Evolutionary conservation across 257 asterid species (phyloP).

Genomic region (Plectranthus barbatus): DNA sequence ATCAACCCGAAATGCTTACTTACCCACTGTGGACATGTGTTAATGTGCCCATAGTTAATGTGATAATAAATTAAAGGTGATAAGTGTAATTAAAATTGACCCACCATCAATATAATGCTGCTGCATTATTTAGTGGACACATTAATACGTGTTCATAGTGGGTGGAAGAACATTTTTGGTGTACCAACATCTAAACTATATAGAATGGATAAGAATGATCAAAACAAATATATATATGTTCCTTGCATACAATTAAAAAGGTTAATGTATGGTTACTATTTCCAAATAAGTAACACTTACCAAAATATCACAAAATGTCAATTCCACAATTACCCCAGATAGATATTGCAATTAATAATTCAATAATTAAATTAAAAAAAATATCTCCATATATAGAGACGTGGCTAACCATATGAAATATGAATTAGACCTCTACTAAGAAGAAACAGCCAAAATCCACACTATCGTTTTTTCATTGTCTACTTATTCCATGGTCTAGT

Average conservation of each 20-base stretch:
- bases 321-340: neutral
- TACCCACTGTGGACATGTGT: too few relatives aligned
- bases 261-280: neutral
- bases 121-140: too few relatives aligned
- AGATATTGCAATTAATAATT: neutral
- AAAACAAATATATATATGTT: too few relatives aligned
- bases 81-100: too few relatives aligned
- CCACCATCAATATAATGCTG: too few relatives aligned
- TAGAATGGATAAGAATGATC: neutral
- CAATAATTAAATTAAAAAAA: neutral
- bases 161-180: too few relatives aligned
- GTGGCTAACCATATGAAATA: too few relatives aligned
- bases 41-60: too few relatives aligned
- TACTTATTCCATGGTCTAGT: too few relatives aligned
- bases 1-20: too few relatives aligned
- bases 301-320: neutral
- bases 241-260: neutral
- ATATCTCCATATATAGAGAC: neutral
- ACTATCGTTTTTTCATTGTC: neutral
- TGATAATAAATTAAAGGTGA: too few relatives aligned
- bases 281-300: neutral
- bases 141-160: too few relatives aligned
- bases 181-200: neutral
- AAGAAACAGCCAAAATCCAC: neutral
- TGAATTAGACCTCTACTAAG: constrained; percentile 28